Conservation (phyloP, 805 yeast species). For the Yamadazyma philogaea region DNA sequence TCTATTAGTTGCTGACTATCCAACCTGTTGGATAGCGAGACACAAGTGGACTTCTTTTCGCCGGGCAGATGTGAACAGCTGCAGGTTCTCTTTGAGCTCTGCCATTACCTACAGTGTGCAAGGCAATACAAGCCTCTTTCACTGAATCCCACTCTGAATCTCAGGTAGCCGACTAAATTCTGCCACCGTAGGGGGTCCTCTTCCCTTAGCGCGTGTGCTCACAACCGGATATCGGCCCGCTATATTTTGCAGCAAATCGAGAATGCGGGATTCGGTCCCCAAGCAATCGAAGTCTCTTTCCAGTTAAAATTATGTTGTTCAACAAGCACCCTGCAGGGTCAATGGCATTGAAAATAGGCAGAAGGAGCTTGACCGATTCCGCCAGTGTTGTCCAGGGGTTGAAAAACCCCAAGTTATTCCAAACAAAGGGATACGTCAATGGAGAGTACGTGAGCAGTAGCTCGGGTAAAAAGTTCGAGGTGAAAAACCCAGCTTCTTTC, state of each 20-base stretch:
- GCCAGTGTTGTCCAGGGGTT: conserved; percentile 7
- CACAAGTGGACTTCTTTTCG: no score
- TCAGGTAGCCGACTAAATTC: no score
- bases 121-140: no score
- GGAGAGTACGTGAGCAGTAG: conserved; percentile 66
- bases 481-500: conserved; percentile 69
- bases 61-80: no score
- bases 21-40: no score
- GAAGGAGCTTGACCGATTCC: conserved; percentile 3
- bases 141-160: no score
- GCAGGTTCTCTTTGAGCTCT: no score
- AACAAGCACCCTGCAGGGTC: not conserved
- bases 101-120: no score
- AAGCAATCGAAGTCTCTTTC: not conserved
- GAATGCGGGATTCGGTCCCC: conserved; percentile 3
- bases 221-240: not conserved
- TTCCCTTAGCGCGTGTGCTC: not conserved
- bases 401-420: conserved; percentile 13
- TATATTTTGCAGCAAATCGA: conserved; percentile 4
- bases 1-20: no score
- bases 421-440: conserved; percentile 60
- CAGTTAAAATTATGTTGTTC: not conserved
- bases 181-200: not conserved
- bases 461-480: conserved; percentile 51
- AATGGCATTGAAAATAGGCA: not conserved